These are phyloP conservation scores for Hyphopichia khmerensis DNA, from an alignment of 1,139 yeast species.

Conservation along the genomic window DNA sequence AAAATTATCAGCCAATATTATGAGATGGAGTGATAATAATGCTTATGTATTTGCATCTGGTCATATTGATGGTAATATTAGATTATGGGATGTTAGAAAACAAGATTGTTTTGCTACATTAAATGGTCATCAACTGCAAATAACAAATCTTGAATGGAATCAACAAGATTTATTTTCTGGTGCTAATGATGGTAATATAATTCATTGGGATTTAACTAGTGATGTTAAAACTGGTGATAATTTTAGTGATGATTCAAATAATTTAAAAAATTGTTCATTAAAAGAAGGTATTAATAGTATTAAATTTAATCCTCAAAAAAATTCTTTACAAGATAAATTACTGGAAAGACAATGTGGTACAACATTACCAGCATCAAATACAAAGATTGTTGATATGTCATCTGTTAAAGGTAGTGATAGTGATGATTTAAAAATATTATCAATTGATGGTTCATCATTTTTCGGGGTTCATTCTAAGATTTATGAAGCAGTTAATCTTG, in stretches of 20 bases:
- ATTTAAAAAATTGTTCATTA: slow-evolving; percentile 37
- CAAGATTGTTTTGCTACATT: slow-evolving; percentile 54
- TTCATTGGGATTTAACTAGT: slow-evolving; percentile 66
- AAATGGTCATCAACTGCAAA: slow-evolving; percentile 46
- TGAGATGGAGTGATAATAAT: slow-evolving; percentile 65
- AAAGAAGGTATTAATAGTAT: slow-evolving; percentile 50
- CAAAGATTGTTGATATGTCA: slow-evolving; percentile 44
- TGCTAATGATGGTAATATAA: slow-evolving; percentile 67
- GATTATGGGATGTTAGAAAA: slow-evolving; percentile 76
- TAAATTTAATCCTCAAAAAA: slow-evolving; percentile 30
- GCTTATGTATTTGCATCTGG: slow-evolving; percentile 66
- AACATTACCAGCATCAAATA: slow-evolving; percentile 55
- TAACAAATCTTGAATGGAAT: slow-evolving; percentile 65
- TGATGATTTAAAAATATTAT: slow-evolving; percentile 40
- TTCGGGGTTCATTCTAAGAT: slow-evolving; percentile 54
- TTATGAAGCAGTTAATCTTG: slow-evolving; percentile 30
- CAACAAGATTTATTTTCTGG: slow-evolving; percentile 61
- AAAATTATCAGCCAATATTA: slow-evolving; percentile 32
- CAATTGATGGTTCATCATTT: slow-evolving; percentile 55
- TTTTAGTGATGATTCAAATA: not conserved
- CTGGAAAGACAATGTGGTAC: slow-evolving; percentile 62
- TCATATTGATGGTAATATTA: slow-evolving; percentile 56
- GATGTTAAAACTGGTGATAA: slow-evolving; percentile 16
- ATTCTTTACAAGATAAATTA: slow-evolving; percentile 28
- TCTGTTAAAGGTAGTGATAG: slow-evolving; percentile 28